These are phyloP conservation scores for Eruca vesicaria DNA, from an alignment of 441 rosid species.

Conservation along the genomic window DNA sequence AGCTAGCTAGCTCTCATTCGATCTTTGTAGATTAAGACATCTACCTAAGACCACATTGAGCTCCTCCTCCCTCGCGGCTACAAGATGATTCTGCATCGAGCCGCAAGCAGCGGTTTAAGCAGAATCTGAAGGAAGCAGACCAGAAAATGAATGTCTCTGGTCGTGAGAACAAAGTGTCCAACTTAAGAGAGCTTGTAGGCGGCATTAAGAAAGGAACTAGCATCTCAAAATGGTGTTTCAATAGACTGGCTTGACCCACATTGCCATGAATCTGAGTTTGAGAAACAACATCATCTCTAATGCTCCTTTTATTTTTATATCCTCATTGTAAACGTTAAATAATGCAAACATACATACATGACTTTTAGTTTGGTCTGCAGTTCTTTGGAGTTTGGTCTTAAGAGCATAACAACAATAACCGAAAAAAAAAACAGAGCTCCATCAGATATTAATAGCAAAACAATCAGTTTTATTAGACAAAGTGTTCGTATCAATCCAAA, in stretches of 20 bases:
- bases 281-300: conserved; percentile 46
- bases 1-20: conserved; percentile 27
- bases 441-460: neutral
- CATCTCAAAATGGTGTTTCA: conserved; percentile 49
- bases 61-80: conserved; percentile 76
- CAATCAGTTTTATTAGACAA: neutral
- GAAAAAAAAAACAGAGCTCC: neutral
- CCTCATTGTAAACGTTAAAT: too few species aligned
- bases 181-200: conserved; percentile 73
- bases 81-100: conserved; percentile 47
- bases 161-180: conserved; percentile 80
- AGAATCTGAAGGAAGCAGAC: conserved; percentile 84
- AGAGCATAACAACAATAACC: neutral
- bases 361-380: conserved; percentile 30
- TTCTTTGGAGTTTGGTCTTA: neutral
- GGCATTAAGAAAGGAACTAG: conserved; percentile 32
- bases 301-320: too few species aligned
- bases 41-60: conserved; percentile 88
- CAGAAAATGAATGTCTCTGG: conserved; percentile 56
- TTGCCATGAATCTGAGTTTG: conserved; percentile 81
- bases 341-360: too few species aligned
- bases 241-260: conserved; percentile 93
- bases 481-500: neutral
- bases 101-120: conserved; percentile 82
- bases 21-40: conserved; percentile 59